Evolutionary conservation across 2,329 filamentous ascomycete species (phyloP), one percentile per base, ranked within the genome.

Genomic region (Pseudogymnoascus sp.): DNA sequence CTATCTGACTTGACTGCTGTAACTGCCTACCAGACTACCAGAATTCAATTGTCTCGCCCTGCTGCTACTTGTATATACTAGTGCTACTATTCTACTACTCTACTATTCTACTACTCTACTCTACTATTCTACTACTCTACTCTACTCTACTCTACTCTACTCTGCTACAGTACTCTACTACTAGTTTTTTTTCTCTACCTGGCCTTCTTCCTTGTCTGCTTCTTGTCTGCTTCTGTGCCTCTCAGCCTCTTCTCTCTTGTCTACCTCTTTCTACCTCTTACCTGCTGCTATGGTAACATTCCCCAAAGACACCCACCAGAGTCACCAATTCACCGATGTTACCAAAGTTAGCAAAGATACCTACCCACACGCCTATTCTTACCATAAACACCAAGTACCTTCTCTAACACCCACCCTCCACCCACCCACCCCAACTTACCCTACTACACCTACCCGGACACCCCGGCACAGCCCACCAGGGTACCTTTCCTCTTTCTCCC

Each of bases 391-490:
- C 21, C 23, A 23, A 8, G 44, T 50, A 14, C 21, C 44, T 28
- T 23, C 44, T 50, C 12, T 50, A 50, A 28, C 44, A 28, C 12
- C 28, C 28, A 31, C 28, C 44, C 21, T 25, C 42, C 44, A 28
- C 12, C 28, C 28, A 31, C 28, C 44, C 21, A 46, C 42, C 42
- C n/a, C 44, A 50, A 50, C 44, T 50, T 46, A 42, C 36, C 36
- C 36, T 37, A 16, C 31, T 14, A 50, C 44, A 28, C 44, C 44
- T 50, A 56, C 46, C 46, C 46, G 46, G 25, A 56, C 46, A 56
- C 25, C 46, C 46, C 46, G 46, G 46, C 46, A 56, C 46, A 56
- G 46, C 46, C 46, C 46, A 56, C 25, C 46, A 56, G 46, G 25
- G 46, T 56, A 56, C 28, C 28, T 31, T 31, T 21, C 21, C 21